Base-by-base conservation (phyloP, 805 yeast genomes). In the Starmerella apis region DNA sequence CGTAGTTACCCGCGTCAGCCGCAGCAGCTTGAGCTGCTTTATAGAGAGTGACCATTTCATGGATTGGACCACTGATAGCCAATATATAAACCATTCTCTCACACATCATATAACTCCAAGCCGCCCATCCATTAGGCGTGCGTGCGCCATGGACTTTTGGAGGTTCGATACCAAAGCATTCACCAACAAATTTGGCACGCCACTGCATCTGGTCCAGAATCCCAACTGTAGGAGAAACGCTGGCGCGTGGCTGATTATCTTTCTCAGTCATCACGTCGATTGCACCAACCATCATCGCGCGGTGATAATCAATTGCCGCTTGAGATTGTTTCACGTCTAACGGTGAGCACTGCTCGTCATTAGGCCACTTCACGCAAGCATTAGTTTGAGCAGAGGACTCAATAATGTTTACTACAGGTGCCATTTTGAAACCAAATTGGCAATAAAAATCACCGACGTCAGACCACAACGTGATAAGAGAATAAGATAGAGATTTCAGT, bases 401-500 rank as follows among this genome's bases (percentile, higher is more conserved):
- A 35, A 46, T 51, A 10, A 49, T 31, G 14, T 38, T 14, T 11
- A 28, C n/a, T n/a, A 25, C 30, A 3, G 35, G 19, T 23, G 58
- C 52, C 24, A 38, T 32, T 31, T 54, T 43, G 56, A 58, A 66
- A 6, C 88, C 94, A 55, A 81, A 77, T 54, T 71, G 68, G 32
- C 71, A 67, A 63, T 86, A 86, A 57, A 74, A 84, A 28, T 71
- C 73, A 14, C 83, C 90, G 19, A 83, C 77, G 44, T 81, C 92
- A 54, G 90, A 81, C 71, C 84, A 85, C 46, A 86, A 70, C 36
- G 70, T 68, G 32, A 72, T 63, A 14, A 73, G 61, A 3, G 50
- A 41, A 18, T n/a, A 13, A 3, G 35, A 13, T 7, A 28, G n/a
- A 8, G 23, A 4, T 27, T 20, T 27, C 25, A 3, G 4, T 13